Percentiles rank a stretch among this genome's conserved stretches.
These are phyloP conservation scores for Botrytis sinoallii DNA, from an alignment of 2,329 filamentous ascomycete genomes.

Conservation along the genomic window DNA sequence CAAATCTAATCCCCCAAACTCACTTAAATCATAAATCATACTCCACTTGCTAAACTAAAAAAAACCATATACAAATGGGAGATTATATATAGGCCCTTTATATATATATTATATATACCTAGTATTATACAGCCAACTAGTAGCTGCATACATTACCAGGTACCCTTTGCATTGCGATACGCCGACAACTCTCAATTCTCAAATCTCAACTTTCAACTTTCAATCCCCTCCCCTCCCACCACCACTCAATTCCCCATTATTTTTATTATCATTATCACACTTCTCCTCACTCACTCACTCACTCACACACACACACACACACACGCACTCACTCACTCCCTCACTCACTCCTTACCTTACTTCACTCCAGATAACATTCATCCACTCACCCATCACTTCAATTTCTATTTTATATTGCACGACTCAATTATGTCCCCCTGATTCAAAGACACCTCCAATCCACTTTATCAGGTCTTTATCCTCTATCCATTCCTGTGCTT, in stretches of 20 bases:
- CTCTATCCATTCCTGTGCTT: not conserved
- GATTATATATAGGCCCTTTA: not conserved
- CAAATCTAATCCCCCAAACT: not conserved
- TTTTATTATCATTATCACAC: not conserved
- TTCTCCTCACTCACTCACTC: not conserved
- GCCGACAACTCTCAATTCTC: not conserved
- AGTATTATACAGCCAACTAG: not conserved
- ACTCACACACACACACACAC: not conserved
- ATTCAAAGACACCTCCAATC: conserved; percentile 13
- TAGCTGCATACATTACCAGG: not conserved
- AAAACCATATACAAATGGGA: not conserved
- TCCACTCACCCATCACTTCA: not conserved
- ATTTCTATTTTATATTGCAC: conserved; percentile 1
- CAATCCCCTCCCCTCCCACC: not conserved
- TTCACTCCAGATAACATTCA: not conserved
- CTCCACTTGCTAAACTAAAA: conserved; percentile 2
- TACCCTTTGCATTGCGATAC: not conserved
- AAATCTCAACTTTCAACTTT: not conserved
- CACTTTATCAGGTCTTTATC: conserved; percentile 8
- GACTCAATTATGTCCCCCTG: conserved; percentile 12
- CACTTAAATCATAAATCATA: not conserved
- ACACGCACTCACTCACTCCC: too few relatives aligned
- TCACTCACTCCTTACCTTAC: not conserved
- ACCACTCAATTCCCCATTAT: not conserved
- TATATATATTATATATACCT: not conserved